Percentiles rank a stretch among this genome's conserved stretches.
Evolutionary conservation across 352 stramenopile species (phyloP).

Genomic region (Globisporangium radiosum): DNA sequence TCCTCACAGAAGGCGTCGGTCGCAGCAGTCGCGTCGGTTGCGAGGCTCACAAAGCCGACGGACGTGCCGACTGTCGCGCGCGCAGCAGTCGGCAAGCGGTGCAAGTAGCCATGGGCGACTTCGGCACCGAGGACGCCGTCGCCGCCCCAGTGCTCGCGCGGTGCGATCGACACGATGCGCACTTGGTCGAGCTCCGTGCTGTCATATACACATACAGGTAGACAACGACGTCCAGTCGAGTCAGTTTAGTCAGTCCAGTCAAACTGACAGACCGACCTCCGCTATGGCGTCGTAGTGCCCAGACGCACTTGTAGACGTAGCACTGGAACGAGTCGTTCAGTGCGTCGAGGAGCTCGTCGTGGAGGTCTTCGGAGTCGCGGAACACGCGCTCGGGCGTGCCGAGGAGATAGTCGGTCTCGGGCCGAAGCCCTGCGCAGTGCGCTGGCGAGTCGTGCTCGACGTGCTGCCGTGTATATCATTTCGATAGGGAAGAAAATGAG

Average conservation of each 20-base stretch:
- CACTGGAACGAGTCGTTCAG: conserved; percentile 93
- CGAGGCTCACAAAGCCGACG: conserved; percentile 74
- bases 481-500: not conserved
- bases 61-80: conserved; percentile 54
- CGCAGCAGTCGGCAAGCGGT: conserved; percentile 85
- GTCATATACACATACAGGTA: not conserved
- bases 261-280: no score
- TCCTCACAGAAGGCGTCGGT: conserved; percentile 78
- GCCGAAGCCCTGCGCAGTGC: conserved; percentile 80
- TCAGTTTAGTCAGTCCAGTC: conserved; percentile 1
- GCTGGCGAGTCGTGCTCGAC: conserved; percentile 89
- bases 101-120: conserved; percentile 94
- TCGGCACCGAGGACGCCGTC: conserved; percentile 91
- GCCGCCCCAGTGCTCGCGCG: conserved; percentile 84
- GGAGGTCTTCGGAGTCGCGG: conserved; percentile 78
- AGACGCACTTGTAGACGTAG: conserved; percentile 94
- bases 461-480: conserved; percentile 25
- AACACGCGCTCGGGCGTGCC: conserved; percentile 90
- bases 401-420: conserved; percentile 92
- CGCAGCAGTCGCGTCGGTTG: conserved; percentile 56
- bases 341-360: conserved; percentile 86
- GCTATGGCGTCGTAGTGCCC: not conserved
- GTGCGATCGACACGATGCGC: conserved; percentile 84
- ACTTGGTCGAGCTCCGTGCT: conserved; percentile 90
- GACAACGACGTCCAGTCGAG: no score